phyloP scores from a whole-genome alignment of 352 stramenopile genomes.

The Pythium rishiriense region DNA sequence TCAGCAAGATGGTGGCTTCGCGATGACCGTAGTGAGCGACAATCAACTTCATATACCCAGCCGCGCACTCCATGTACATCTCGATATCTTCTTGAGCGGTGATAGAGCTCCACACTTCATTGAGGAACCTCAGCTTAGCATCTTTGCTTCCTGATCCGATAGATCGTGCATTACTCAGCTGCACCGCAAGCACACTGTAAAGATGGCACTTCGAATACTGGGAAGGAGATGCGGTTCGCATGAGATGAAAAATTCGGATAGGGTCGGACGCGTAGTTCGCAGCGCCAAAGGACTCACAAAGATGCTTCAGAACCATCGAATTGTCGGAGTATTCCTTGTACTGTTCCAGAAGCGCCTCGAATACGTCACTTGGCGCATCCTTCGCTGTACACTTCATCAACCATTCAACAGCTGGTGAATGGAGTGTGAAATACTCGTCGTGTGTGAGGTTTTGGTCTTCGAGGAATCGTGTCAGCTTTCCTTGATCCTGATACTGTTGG shows the following conservation, averaged over 20 bases:
- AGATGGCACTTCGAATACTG: slow-evolving; percentile 65
- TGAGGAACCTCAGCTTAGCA: slow-evolving; percentile 78
- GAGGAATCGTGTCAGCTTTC: slow-evolving; percentile 57
- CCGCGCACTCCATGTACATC: slow-evolving; percentile 82
- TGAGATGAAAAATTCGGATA: slow-evolving; percentile 64
- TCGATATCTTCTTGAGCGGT: slow-evolving; percentile 68
- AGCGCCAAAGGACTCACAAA: slow-evolving; percentile 75
- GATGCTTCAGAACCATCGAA: slow-evolving; percentile 89
- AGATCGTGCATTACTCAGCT: slow-evolving; percentile 44
- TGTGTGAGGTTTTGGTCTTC: slow-evolving; percentile 53
- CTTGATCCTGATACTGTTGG: slow-evolving; percentile 54
- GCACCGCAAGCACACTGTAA: slow-evolving; percentile 67
- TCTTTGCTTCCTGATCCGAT: slow-evolving; percentile 37
- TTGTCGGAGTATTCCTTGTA: slow-evolving; percentile 84
- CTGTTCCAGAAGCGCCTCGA: slow-evolving; percentile 71
- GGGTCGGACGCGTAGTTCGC: slow-evolving; percentile 60
- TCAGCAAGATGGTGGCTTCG: slow-evolving; percentile 83
- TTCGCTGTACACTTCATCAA: slow-evolving; percentile 71
- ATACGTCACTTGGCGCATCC: slow-evolving; percentile 42
- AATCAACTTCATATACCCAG: slow-evolving; percentile 85
- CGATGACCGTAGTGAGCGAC: slow-evolving; percentile 80
- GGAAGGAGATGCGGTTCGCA: slow-evolving; percentile 55
- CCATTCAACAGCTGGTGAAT: slow-evolving; percentile 88
- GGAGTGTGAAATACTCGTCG: slow-evolving; percentile 69
- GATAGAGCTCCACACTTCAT: slow-evolving; percentile 84